Evolutionary conservation across 805 yeast genomes (phyloP), one percentile per base, ranked within the genome.

Genomic region (Yarrowia porcina): DNA sequence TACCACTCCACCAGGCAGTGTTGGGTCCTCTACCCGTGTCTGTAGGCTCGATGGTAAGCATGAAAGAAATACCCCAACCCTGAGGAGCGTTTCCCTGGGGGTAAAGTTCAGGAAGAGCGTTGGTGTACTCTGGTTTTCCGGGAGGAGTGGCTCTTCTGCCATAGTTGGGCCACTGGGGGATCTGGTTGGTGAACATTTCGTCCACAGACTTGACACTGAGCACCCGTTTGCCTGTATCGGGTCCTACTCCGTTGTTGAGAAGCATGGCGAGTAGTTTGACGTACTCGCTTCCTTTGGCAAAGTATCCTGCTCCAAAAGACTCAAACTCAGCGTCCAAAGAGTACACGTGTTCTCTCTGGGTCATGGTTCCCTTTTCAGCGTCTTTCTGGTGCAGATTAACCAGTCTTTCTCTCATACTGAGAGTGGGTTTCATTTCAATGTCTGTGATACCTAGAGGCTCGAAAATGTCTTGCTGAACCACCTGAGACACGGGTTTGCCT

Each of bases 221-320:
- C 21, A 78, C 71, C 25, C 65, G 67, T 0, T 44, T 63, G 2
- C 81, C 80, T 0, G 72, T 74, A 2, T 50, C 45, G 23, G 77
- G 74, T 1, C 78, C 77, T n/a, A 67, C 64, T 9, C 83, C 83
- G 44, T 73, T 71, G 64, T 79, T 79, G 44, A 80, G 70, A 66
- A 79, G 71, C n/a, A 75, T 69, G 11, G 80, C 70, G 25, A 80
- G 64, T 50, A 79, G 72, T 64, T 72, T 74, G 61, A 74, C 70
- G 65, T 75, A 79, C 65, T 80, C 82, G 12, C 68, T 69, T 5
- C 75, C 77, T 5, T 75, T 77, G 1, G 79, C 74, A 63, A 74
- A 78, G 44, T 75, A 65, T 6, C 82, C 83, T 10, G 77, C 80
- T 27, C 82, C 83, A 8, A 80, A 82, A 66, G 61, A 54, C 36